Evolutionary conservation across 73 alveolate genomes (phyloP).

Genomic region (Symbiodinium pilosum): DNA sequence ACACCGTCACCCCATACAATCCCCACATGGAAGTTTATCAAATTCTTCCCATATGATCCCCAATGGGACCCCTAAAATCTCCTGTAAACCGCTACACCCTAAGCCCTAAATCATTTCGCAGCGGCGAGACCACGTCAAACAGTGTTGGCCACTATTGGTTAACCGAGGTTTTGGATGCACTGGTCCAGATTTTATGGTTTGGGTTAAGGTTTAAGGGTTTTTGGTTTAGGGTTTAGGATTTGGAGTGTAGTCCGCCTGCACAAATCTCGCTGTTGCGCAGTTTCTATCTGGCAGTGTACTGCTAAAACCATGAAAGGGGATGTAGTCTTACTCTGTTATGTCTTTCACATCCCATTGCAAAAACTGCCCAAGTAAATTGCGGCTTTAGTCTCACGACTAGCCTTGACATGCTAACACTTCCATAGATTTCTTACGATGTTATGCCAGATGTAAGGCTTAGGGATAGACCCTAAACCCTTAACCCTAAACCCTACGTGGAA

Average conservation of each 20-base stretch:
- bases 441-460: neutral
- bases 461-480: neutral
- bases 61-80: no score
- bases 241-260: neutral
- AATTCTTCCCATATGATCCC: no score
- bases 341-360: neutral
- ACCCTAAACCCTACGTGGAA: neutral
- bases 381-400: neutral
- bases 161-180: neutral
- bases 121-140: no score
- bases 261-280: neutral
- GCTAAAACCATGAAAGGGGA: neutral
- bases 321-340: neutral
- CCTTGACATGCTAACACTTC: neutral
- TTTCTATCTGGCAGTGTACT: neutral
- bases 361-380: neutral
- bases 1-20: no score
- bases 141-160: neutral
- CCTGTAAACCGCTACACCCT: no score
- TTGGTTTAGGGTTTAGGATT: neutral
- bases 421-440: neutral
- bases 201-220: neutral
- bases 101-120: no score
- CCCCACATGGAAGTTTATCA: no score
- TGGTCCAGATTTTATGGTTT: neutral